Conservation (phyloP, 345 rosid genomes). For the Jatropha curcas region DNA sequence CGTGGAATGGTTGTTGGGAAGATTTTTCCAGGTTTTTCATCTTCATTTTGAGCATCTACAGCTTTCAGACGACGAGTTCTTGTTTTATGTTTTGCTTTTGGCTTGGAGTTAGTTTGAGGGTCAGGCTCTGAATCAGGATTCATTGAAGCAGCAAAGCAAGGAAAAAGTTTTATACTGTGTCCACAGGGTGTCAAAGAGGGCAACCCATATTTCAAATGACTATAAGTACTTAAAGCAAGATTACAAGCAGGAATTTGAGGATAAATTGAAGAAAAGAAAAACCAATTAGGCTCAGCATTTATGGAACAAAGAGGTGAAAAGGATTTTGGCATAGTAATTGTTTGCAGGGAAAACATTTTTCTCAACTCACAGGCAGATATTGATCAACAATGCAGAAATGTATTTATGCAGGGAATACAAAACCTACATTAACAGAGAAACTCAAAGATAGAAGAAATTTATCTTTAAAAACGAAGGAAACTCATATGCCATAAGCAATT, state of each 20-base stretch:
- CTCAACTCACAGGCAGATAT: constrained; percentile 1
- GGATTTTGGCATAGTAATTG: constrained; percentile 26
- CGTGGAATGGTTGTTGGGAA: constrained; percentile 51
- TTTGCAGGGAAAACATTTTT: constrained; percentile 40
- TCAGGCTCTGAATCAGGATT: constrained; percentile 41
- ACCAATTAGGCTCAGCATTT: constrained; percentile 8
- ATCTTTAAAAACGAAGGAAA: not conserved
- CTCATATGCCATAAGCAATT: not conserved
- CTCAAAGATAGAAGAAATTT: not conserved
- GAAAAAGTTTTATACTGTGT: constrained; percentile 17
- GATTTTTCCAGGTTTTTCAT: constrained; percentile 19
- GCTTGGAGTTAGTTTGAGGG: constrained; percentile 35
- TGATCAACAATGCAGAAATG: not conserved
- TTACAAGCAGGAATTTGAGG: not conserved
- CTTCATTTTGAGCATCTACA: constrained; percentile 23
- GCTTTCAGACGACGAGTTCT: constrained; percentile 19
- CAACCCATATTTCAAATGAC: not conserved
- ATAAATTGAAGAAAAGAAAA: constrained; percentile 7
- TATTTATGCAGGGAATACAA: not conserved
- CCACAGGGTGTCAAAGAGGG: not conserved
- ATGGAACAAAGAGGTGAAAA: constrained; percentile 19
- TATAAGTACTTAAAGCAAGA: not conserved
- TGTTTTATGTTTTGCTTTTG: constrained; percentile 26
- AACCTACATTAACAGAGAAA: not conserved
- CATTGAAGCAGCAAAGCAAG: constrained; percentile 44